Conservation (phyloP, 106 monocot genomes). For the Amphibolis antarctica region DNA sequence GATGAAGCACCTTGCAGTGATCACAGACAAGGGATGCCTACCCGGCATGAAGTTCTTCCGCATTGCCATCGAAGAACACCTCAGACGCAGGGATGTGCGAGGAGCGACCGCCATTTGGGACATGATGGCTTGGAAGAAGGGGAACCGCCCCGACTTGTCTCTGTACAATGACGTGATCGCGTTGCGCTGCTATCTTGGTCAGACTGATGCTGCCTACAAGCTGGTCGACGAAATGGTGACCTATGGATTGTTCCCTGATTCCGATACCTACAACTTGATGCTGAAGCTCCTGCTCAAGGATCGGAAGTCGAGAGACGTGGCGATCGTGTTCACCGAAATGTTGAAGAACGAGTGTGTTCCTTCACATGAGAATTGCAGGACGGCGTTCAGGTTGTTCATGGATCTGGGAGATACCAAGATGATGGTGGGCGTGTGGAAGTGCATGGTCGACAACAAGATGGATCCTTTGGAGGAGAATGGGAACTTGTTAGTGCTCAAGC, state of each 20-base stretch:
- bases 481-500: constrained; percentile 32
- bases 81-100: constrained; percentile 9
- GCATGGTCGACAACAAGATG: constrained; percentile 32
- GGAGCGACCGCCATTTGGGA: constrained; percentile 40
- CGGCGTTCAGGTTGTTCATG: constrained; percentile 26
- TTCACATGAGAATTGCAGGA: constrained; percentile 14
- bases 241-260: constrained; percentile 47
- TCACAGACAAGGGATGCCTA: constrained; percentile 33
- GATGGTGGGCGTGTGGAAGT: constrained; percentile 44
- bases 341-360: constrained; percentile 54
- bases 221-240: constrained; percentile 58
- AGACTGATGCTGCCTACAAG: constrained; percentile 14
- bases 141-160: constrained; percentile 22
- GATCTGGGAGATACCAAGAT: constrained; percentile 26
- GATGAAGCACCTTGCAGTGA: constrained; percentile 16
- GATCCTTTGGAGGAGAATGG: constrained; percentile 38
- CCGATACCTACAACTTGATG: constrained; percentile 43
- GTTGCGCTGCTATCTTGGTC: constrained; percentile 20
- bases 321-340: constrained; percentile 55
- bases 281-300: constrained; percentile 32
- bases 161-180: constrained; percentile 55
- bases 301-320: constrained; percentile 25
- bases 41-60: constrained; percentile 62
- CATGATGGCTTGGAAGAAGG: constrained; percentile 20
- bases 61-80: constrained; percentile 18